Conservation (phyloP, 1,284 basidiomycete species). For the Ustilago sp. region DNA sequence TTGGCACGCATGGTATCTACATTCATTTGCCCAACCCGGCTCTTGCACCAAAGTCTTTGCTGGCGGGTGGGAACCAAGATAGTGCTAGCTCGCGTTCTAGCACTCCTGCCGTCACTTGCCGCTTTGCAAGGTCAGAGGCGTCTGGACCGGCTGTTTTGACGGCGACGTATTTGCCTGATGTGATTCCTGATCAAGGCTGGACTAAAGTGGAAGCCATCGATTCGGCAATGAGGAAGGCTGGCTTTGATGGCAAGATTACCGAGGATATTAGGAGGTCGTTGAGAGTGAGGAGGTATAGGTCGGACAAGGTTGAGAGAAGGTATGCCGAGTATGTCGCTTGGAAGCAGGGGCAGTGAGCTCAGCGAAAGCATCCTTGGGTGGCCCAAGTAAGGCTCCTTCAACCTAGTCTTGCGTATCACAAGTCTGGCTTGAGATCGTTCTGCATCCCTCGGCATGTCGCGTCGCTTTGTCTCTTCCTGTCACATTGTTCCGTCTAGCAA, state of each 20-base stretch:
- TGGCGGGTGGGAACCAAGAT: constrained; percentile 56
- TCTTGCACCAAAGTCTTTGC: constrained; percentile 72
- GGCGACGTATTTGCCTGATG: constrained; percentile 94
- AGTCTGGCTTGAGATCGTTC: background rate
- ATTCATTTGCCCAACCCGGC: constrained; percentile 86
- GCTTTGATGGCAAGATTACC: constrained; percentile 81
- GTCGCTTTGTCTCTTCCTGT: background rate
- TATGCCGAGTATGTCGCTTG: constrained; percentile 77
- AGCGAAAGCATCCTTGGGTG: background rate
- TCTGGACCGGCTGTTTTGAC: constrained; percentile 74
- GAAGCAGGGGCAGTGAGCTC: constrained; percentile 21
- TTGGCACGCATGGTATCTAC: constrained; percentile 91
- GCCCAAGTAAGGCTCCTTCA: background rate
- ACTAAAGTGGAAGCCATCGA: constrained; percentile 87
- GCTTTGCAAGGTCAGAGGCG: constrained; percentile 17
- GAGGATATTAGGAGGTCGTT: constrained; percentile 83
- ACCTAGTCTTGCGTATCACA: too few relatives aligned
- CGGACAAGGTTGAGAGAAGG: constrained; percentile 77
- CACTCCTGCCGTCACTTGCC: constrained; percentile 24
- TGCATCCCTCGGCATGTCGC: background rate
- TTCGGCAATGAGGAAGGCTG: constrained; percentile 91
- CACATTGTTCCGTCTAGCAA: background rate
- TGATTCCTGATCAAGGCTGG: constrained; percentile 93
- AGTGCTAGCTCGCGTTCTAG: constrained; percentile 73
- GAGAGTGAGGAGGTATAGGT: constrained; percentile 85